A percentile compares a stretch with the other conserved stretches of the same genome.
These are phyloP conservation scores for Aegilops longissima DNA, from an alignment of 176 grass and related monocot genomes.

Conservation along the genomic window DNA sequence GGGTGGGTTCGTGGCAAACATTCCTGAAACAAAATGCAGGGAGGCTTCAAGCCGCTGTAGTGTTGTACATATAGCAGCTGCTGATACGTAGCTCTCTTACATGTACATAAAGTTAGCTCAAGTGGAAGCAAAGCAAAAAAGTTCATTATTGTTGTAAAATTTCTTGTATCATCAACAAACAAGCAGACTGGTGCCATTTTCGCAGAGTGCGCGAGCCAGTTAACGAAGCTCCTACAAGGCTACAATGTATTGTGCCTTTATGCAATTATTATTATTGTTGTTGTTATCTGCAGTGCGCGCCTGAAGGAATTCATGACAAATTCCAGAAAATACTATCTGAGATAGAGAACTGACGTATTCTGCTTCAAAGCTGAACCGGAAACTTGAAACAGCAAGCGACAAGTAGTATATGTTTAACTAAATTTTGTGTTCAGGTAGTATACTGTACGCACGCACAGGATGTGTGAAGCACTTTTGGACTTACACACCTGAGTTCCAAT, in stretches of 20 bases:
- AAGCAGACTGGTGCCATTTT: background rate
- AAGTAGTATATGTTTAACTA: too few species aligned
- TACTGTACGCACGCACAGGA: too few species aligned
- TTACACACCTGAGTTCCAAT: too few species aligned
- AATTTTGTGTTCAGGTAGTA: too few species aligned
- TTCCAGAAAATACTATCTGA: too few species aligned
- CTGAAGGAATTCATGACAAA: background rate
- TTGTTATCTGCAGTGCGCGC: background rate
- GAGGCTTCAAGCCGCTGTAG: slow-evolving; percentile 15
- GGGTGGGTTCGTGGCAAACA: background rate
- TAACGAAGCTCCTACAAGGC: background rate
- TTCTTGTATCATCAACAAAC: background rate
- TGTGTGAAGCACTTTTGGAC: too few species aligned
- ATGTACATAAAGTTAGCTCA: slow-evolving; percentile 37
- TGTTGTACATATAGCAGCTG: slow-evolving; percentile 46
- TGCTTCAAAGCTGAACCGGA: too few species aligned
- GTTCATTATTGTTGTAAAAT: background rate
- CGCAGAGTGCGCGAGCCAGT: background rate
- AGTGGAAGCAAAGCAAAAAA: background rate
- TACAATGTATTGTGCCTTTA: background rate
- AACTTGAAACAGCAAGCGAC: too few species aligned
- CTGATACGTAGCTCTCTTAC: slow-evolving; percentile 34
- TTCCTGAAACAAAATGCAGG: background rate
- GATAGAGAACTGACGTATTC: too few species aligned
- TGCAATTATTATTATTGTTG: background rate